A percentile compares a stretch with the other conserved stretches of the same genome.
phyloP scores from a whole-genome alignment of 1,284 basidiomycete genomes.

The Microstroma glucosiphilum region DNA sequence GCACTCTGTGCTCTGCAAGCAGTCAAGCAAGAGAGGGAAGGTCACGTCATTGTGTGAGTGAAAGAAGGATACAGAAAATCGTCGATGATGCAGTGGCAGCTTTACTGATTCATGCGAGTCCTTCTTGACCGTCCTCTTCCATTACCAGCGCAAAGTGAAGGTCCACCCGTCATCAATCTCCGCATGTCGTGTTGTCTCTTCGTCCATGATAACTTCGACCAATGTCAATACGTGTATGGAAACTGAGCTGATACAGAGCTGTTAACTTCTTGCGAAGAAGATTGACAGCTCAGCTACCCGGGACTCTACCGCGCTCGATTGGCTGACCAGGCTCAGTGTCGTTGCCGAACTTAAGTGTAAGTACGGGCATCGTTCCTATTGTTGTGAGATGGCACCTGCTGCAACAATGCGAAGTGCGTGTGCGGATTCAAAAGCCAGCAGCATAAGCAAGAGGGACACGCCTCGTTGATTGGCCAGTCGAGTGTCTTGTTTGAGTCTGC shows the following conservation, averaged over 20 bases:
- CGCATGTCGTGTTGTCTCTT: not conserved
- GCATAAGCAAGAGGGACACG: too few species aligned
- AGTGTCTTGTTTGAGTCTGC: too few species aligned
- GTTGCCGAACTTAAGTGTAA: too few species aligned
- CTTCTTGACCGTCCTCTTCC: too few species aligned
- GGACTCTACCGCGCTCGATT: too few species aligned
- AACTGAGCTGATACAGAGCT: not conserved
- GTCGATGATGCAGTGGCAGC: not conserved
- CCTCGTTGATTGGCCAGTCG: too few species aligned
- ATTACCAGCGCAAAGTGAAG: not conserved
- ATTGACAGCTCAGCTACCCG: not conserved
- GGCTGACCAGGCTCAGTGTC: too few species aligned
- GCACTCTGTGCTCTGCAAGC: constrained; percentile 17
- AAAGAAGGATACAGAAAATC: not conserved
- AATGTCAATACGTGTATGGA: not conserved
- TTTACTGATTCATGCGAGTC: not conserved
- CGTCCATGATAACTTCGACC: not conserved
- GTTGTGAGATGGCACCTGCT: too few species aligned
- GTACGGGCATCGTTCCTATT: too few species aligned
- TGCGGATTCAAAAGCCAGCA: too few species aligned
- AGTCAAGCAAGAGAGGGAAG: constrained; percentile 10
- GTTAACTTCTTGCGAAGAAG: too few species aligned
- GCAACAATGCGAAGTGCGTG: too few species aligned
- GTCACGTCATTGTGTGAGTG: constrained; percentile 4
- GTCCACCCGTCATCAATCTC: not conserved